Percentiles rank a stretch among this genome's conserved stretches.
Evolutionary conservation across 805 yeast species (phyloP).

Genomic region (Metschnikowia bowlesiae): DNA sequence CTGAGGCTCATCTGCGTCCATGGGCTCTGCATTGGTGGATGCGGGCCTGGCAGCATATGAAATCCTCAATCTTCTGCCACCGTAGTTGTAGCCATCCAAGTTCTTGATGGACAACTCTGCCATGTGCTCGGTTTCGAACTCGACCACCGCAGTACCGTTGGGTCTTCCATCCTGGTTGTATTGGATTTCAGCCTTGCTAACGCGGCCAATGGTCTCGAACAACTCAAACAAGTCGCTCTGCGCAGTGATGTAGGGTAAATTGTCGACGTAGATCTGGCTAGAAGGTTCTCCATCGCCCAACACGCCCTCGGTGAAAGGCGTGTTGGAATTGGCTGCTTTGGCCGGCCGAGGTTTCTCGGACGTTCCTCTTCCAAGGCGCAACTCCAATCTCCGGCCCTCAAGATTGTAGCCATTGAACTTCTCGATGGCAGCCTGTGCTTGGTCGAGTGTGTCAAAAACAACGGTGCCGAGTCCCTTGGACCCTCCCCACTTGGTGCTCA

Average conservation of each 20-base stretch:
- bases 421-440: slow-evolving; percentile 67
- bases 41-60: slow-evolving; percentile 50
- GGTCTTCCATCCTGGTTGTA: slow-evolving; percentile 56
- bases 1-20: slow-evolving; percentile 3
- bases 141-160: slow-evolving; percentile 81
- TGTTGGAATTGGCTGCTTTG: slow-evolving; percentile 27
- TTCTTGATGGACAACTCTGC: slow-evolving; percentile 74
- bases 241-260: slow-evolving; percentile 87
- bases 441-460: slow-evolving; percentile 58
- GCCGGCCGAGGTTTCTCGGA: slow-evolving; percentile 13
- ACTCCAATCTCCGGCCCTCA: slow-evolving; percentile 75
- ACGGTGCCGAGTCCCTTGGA: slow-evolving; percentile 88
- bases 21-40: background rate
- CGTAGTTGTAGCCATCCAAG: slow-evolving; percentile 77
- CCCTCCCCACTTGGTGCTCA: slow-evolving; percentile 60
- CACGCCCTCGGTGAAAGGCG: slow-evolving; percentile 65
- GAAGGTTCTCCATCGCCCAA: slow-evolving; percentile 52
- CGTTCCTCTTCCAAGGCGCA: slow-evolving; percentile 57
- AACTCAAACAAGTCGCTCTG: slow-evolving; percentile 79
- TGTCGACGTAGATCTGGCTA: slow-evolving; percentile 56
- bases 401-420: slow-evolving; percentile 63
- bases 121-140: slow-evolving; percentile 58
- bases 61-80: slow-evolving; percentile 68
- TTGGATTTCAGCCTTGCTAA: slow-evolving; percentile 72
- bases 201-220: slow-evolving; percentile 78